Percentiles rank a stretch among this genome's conserved stretches.
phyloP scores from a whole-genome alignment of 2,329 filamentous ascomycete species.

The Fusarium chaquense region DNA sequence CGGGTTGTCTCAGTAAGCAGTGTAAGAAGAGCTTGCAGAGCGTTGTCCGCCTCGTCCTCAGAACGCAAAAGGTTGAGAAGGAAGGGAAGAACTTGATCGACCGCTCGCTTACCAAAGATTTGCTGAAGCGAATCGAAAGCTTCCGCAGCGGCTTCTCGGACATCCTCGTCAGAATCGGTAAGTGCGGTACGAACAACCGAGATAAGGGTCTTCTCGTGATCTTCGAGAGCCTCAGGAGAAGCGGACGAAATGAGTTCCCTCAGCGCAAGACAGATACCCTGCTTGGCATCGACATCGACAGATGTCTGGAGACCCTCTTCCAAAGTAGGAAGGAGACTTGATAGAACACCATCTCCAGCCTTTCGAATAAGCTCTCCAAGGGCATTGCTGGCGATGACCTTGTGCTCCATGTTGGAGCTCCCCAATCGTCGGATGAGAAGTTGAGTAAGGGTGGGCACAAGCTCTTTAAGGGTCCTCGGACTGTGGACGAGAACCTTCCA shows the following conservation, averaged over 20 bases:
- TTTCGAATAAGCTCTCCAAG: conserved; percentile 97
- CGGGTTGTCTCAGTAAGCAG: conserved; percentile 92
- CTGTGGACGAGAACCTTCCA: conserved; percentile 98
- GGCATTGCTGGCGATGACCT: conserved; percentile 97
- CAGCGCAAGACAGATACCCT: conserved; percentile 96
- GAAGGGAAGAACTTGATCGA: conserved; percentile 94
- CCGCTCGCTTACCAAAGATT: conserved; percentile 91
- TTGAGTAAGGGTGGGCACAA: conserved; percentile 93
- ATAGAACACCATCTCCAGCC: conserved; percentile 91
- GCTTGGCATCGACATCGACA: conserved; percentile 90
- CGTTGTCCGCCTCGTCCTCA: conserved; percentile 89
- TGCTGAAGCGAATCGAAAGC: conserved; percentile 96
- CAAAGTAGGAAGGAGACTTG: conserved; percentile 87
- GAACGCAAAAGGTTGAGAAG: conserved; percentile 89
- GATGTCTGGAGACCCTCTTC: conserved; percentile 91
- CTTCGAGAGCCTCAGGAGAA: conserved; percentile 87
- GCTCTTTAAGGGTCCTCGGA: conserved; percentile 91
- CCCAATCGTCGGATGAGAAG: conserved; percentile 93
- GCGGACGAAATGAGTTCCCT: conserved; percentile 93
- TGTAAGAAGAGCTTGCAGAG: conserved; percentile 90
- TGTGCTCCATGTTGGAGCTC: conserved; percentile 98
- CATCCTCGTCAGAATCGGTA: conserved; percentile 88
- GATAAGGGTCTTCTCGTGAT: conserved; percentile 94
- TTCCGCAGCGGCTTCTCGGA: conserved; percentile 94
- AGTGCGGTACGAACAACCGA: conserved; percentile 93